These are phyloP conservation scores for Penicillium occitanis DNA, from an alignment of 2,329 filamentous ascomycete genomes.

Conservation along the genomic window DNA sequence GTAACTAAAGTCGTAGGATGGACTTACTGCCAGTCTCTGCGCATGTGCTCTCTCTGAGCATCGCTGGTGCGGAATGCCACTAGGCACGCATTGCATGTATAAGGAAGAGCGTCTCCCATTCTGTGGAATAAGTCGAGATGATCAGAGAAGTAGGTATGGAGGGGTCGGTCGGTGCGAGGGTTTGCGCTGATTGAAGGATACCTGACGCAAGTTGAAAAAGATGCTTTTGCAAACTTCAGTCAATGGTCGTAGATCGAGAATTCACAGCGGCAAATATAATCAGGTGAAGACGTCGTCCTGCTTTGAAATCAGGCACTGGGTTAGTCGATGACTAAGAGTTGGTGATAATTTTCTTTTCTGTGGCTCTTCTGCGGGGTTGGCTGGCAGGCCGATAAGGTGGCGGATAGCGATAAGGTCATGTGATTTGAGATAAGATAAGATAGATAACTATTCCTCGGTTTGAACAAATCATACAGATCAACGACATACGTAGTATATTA, in stretches of 20 bases:
- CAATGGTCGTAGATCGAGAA: neutral
- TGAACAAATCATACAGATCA: neutral
- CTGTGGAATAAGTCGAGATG: neutral
- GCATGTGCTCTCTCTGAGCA: constrained; percentile 92
- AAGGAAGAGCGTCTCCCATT: constrained; percentile 65
- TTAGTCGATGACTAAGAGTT: constrained; percentile 14
- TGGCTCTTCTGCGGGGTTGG: constrained; percentile 27
- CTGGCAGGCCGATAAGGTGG: constrained; percentile 8
- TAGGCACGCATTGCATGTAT: constrained; percentile 97
- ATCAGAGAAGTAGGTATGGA: neutral
- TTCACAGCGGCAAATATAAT: neutral
- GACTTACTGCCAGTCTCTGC: constrained; percentile 95
- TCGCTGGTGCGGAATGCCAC: constrained; percentile 95
- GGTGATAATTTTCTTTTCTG: constrained; percentile 26
- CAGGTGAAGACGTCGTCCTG: constrained; percentile 25
- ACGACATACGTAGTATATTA: neutral
- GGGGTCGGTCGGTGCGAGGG: neutral
- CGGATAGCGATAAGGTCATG: constrained; percentile 9
- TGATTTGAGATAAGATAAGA: constrained; percentile 8
- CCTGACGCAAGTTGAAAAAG: neutral
- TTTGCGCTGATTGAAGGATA: neutral
- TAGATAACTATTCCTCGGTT: neutral
- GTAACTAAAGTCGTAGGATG: neutral
- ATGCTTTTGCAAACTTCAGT: neutral
- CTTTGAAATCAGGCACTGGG: constrained; percentile 27